Evolutionary conservation across 2,329 filamentous ascomycete genomes (phyloP), one percentile per base, ranked within the genome.

Genomic region (Apiospora koreana): DNA sequence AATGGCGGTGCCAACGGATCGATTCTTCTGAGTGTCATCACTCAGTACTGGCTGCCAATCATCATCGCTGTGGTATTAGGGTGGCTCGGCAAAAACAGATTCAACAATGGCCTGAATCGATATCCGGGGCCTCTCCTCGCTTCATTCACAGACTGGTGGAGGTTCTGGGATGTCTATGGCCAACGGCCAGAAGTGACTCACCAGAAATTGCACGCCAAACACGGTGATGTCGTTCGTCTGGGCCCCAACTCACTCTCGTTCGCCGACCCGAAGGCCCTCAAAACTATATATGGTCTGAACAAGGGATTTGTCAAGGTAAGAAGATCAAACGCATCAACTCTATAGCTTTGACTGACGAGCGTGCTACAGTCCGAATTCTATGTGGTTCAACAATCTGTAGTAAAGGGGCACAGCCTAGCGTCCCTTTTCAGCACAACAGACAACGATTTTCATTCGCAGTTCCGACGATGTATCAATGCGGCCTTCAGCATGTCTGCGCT

Each of bases 401-500:
- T 90, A 25, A 89, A 92, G 72, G 93, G 93, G 28, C 86, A 87
- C 72, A 86, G 88, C 2, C 85, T 94, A 0, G 88, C 89, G 43
- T 94, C 92, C 2, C 86, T 96, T 23, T 95, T 95, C 83, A 93
- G 90, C 76, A 93, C 92, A 0, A 90, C 88, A 8, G 89, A 93
- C 79, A 93, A 95, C 73, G 84, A 87, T 54, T 95, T 93, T 81
- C 93, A 95, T 78, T 88, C 91, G 50, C 88, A 91, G 75, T 91
- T 95, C 77, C 88, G 92, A 38, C 87, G 93, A 71, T 92, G 90
- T 73, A 91, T 96, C 70, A 94, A 93, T 80, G 88, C 86, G 72
- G 92, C 92, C 5, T 95, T 94, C 77, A 87, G 92, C 72, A 94
- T 95, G 93, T 92, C 88, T 12, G 88, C 91, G 0, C 83, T 95